phyloP scores from a whole-genome alignment of 352 stramenopile species.

The Sclerospora graminicola region DNA sequence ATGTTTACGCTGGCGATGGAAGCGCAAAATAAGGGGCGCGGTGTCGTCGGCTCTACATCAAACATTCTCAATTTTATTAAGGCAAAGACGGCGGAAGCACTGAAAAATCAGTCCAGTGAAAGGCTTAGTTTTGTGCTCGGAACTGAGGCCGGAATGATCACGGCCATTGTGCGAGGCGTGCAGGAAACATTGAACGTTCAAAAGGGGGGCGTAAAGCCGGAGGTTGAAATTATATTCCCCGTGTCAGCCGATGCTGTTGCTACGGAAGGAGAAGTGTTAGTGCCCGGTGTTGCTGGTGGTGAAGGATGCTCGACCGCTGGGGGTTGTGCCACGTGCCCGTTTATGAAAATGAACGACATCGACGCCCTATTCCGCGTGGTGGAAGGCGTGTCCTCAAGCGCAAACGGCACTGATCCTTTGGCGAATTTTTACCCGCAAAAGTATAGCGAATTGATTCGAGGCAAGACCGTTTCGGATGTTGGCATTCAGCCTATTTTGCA shows the following conservation, averaged over 20 bases:
- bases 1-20: constrained; percentile 97
- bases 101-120: constrained; percentile 50
- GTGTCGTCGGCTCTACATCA: constrained; percentile 93
- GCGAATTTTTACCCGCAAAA: constrained; percentile 89
- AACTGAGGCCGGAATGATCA: constrained; percentile 97
- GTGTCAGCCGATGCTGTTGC: constrained; percentile 90
- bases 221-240: constrained; percentile 96
- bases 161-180: constrained; percentile 92
- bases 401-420: constrained; percentile 39
- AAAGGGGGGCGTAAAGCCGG: constrained; percentile 41
- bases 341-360: constrained; percentile 99
- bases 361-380: constrained; percentile 91
- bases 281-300: constrained; percentile 86
- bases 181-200: constrained; percentile 63
- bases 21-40: constrained; percentile 82
- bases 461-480: constrained; percentile 86
- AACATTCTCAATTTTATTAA: constrained; percentile 98
- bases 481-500: constrained; percentile 93
- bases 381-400: constrained; percentile 41
- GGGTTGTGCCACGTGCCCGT: constrained; percentile 95
- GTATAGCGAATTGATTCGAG: constrained; percentile 85
- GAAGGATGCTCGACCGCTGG: constrained; percentile 95
- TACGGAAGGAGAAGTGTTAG: constrained; percentile 67
- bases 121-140: constrained; percentile 92
- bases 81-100: constrained; percentile 86